A percentile compares a stretch with the other conserved stretches of the same genome.
These are phyloP conservation scores for Entomortierella beljakovae DNA, from an alignment of 192 early-diverging fungal species.

Conservation along the genomic window DNA sequence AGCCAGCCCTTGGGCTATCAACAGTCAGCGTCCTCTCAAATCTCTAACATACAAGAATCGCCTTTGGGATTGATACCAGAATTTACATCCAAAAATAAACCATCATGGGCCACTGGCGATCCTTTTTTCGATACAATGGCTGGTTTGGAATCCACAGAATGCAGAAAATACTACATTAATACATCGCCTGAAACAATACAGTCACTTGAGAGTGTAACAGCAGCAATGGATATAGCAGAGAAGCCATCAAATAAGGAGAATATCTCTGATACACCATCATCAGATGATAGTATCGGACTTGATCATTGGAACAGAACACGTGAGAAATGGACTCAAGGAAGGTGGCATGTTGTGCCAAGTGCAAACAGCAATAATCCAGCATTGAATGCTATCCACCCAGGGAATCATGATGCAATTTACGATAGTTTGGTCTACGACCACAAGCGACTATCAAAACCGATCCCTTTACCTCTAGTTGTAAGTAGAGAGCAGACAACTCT, in stretches of 20 bases:
- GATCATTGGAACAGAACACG: constrained; percentile 62
- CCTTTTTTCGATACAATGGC: constrained; percentile 55
- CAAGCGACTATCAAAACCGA: constrained; percentile 57
- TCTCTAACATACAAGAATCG: no score
- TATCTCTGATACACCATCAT: neutral
- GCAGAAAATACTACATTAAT: constrained; percentile 12
- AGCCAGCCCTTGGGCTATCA: no score
- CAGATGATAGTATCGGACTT: constrained; percentile 38
- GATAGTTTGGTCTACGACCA: constrained; percentile 56
- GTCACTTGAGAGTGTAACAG: neutral
- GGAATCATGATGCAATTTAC: constrained; percentile 57
- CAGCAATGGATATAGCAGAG: constrained; percentile 7
- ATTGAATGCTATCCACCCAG: constrained; percentile 31
- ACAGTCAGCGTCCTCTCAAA: no score
- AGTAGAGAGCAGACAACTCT: no score
- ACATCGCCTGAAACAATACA: neutral
- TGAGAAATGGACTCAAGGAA: constrained; percentile 57
- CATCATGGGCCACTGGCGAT: constrained; percentile 46
- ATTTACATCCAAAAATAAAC: neutral
- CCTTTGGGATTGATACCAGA: neutral
- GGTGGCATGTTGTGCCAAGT: constrained; percentile 32
- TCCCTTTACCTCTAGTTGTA: constrained; percentile 62
- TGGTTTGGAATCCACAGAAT: constrained; percentile 43
- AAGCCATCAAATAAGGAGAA: neutral
- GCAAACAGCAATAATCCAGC: constrained; percentile 48